Evolutionary conservation across 2,329 filamentous ascomycete species (phyloP), one percentile per base, ranked within the genome.

Genomic region (Talaromyces rugulosus): DNA sequence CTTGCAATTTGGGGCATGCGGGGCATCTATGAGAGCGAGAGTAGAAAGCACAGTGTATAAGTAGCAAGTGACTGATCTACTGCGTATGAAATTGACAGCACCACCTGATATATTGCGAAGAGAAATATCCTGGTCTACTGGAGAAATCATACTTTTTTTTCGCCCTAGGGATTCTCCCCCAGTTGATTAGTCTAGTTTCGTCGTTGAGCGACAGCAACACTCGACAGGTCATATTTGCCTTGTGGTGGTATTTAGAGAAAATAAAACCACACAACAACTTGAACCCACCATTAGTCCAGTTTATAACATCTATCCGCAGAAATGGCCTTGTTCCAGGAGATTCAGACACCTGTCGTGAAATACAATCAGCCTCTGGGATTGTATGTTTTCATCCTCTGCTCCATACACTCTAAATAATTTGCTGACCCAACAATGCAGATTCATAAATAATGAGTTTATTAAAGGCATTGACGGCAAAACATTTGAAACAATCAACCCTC

Each of bases 401-500:
- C 51, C 23, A 12, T 31, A 31, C 12, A 36, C 30, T 51, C n/a
- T 44, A 28, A 33, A 7, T 23, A 30, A 23, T 36, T 12, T 12
- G 58, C 58, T 55, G 30, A 58, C 50, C 2, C 2, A 23, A 4
- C 31, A n/a, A 61, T 28, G 31, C 23, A 70, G 67, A 55, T 96
- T 85, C 72, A 74, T 72, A 62, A 93, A 95, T 85, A 93, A 93
- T 78, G 89, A 97, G 79, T 97, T 89, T 81, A 86, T 96, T 66
- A 87, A 89, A 77, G 84, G 87, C 75, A 87, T 89, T 66, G 91
- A 96, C 71, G 92, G 92, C 81, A 89, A 91, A 85, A 92, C 89
- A 68, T 95, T 96, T 74, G 92, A 96, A 80, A 90, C 92, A 77
- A 89, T 95, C 83, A 96, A 96, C 85, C 92, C 92, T 63, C 73